Percentiles rank a stretch among this genome's conserved stretches.
Conservation (phyloP, 2,329 filamentous ascomycete species). For the Shiraia bambusicola region DNA sequence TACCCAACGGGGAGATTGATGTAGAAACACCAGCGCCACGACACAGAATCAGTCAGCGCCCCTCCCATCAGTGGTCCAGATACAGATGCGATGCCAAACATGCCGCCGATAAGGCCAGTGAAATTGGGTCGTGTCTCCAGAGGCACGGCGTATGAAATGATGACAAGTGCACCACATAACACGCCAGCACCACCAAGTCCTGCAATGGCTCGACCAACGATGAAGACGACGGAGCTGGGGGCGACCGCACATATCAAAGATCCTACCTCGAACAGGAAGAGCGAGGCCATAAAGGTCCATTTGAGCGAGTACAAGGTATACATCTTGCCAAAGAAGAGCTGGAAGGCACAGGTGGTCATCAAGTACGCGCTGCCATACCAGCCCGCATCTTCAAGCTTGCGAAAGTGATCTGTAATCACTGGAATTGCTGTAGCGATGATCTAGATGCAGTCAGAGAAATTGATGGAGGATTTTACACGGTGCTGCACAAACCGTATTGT, state of each 20-base stretch:
- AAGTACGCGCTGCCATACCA: conserved; percentile 50
- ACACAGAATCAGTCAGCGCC: conserved; percentile 45
- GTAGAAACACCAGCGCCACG: conserved; percentile 47
- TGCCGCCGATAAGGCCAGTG: conserved; percentile 46
- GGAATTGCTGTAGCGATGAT: conserved; percentile 52
- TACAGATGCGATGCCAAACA: conserved; percentile 43
- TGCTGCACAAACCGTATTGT: conserved; percentile 4
- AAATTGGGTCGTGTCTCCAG: conserved; percentile 48
- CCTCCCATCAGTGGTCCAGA: conserved; percentile 41
- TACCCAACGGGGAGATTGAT: conserved; percentile 51
- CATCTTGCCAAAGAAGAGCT: conserved; percentile 45
- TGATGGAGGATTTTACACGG: too few species aligned
- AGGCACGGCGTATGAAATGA: conserved; percentile 44
- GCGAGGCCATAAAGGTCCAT: conserved; percentile 34
- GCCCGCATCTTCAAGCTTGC: conserved; percentile 51
- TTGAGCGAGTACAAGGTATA: conserved; percentile 48
- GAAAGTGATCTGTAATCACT: conserved; percentile 52
- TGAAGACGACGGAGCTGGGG: conserved; percentile 46
- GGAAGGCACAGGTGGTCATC: conserved; percentile 24
- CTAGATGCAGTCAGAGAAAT: too few species aligned
- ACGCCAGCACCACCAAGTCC: conserved; percentile 51
- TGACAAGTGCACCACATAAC: conserved; percentile 42
- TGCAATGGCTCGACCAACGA: conserved; percentile 51
- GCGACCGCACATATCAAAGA: conserved; percentile 48
- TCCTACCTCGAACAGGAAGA: conserved; percentile 51